A percentile compares a stretch with the other conserved stretches of the same genome.
Conservation (phyloP, 1,139 yeast species). For the Geotrichum citri-aurantii region DNA sequence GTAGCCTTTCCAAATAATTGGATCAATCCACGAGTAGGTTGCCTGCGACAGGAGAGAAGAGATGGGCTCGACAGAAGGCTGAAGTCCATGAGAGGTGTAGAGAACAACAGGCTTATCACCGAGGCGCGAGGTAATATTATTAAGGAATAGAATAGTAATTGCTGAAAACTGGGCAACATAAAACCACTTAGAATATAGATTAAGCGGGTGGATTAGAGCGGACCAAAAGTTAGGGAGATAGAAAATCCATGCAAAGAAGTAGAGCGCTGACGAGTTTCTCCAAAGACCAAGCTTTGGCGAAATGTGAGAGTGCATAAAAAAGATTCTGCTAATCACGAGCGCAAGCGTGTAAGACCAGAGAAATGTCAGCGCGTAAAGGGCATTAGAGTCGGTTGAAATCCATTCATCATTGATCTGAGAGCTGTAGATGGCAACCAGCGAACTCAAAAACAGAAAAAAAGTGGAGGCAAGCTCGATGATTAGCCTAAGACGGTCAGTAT, state of each 20-base stretch:
- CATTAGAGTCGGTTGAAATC: slow-evolving; percentile 33
- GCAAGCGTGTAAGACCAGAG: slow-evolving; percentile 59
- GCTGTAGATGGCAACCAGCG: slow-evolving; percentile 37
- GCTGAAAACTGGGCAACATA: slow-evolving; percentile 37
- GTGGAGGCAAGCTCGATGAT: slow-evolving; percentile 26
- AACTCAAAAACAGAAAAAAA: slow-evolving; percentile 23
- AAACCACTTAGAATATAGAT: slow-evolving; percentile 30
- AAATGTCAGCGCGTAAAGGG: slow-evolving; percentile 37
- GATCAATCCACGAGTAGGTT: slow-evolving; percentile 73
- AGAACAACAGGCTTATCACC: slow-evolving; percentile 44
- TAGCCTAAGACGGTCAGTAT: slow-evolving; percentile 27
- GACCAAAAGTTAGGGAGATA: slow-evolving; percentile 61
- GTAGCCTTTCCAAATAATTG: slow-evolving; percentile 63
- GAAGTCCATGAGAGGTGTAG: slow-evolving; percentile 38
- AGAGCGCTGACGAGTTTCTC: slow-evolving; percentile 60
- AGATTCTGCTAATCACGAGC: slow-evolving; percentile 47
- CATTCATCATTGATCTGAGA: slow-evolving; percentile 41
- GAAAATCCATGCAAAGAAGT: slow-evolving; percentile 48
- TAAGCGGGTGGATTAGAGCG: slow-evolving; percentile 47
- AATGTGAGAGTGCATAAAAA: slow-evolving; percentile 39
- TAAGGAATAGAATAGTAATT: slow-evolving; percentile 42
- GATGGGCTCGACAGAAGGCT: slow-evolving; percentile 72
- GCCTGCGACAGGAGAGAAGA: slow-evolving; percentile 56
- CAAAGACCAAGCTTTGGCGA: slow-evolving; percentile 45
- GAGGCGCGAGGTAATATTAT: slow-evolving; percentile 57